These are phyloP conservation scores for Silene latifolia DNA, from an alignment of 148 eudicot species.

Conservation along the genomic window DNA sequence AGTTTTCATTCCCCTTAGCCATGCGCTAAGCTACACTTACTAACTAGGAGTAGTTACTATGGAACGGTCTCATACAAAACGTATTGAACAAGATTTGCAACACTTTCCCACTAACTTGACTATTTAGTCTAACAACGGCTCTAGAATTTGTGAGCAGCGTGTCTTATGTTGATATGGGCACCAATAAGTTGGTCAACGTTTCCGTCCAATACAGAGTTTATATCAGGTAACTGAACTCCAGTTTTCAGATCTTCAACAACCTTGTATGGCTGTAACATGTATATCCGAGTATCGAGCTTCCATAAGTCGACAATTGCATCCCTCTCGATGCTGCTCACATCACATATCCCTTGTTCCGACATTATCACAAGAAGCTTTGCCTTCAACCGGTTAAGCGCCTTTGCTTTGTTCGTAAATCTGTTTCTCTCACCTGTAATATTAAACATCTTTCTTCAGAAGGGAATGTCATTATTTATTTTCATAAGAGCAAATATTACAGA, in stretches of 20 bases:
- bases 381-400: constrained; percentile 78
- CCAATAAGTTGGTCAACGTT: constrained; percentile 60
- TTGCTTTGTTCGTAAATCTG: constrained; percentile 69
- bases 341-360: constrained; percentile 49
- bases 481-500: too few relatives aligned
- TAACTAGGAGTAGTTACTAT: too few relatives aligned
- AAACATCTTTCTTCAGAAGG: neutral
- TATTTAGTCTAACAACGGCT: neutral
- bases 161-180: constrained; percentile 61
- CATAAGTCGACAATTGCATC: constrained; percentile 35
- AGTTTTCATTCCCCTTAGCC: too few relatives aligned
- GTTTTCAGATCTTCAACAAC: constrained; percentile 72
- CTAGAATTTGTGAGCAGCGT: constrained; percentile 23
- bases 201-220: constrained; percentile 72
- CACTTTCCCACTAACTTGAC: neutral
- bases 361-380: constrained; percentile 61
- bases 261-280: constrained; percentile 55
- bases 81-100: neutral
- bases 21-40: too few relatives aligned
- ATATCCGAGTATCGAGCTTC: constrained; percentile 54
- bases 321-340: constrained; percentile 33
- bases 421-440: constrained; percentile 70
- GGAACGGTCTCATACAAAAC: too few relatives aligned
- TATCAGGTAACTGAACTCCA: constrained; percentile 57
- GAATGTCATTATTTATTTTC: too few relatives aligned